Evolutionary conservation across 2,329 filamentous ascomycete genomes (phyloP), one percentile per base, ranked within the genome.

Genomic region (Lasiodiplodia sp.): DNA sequence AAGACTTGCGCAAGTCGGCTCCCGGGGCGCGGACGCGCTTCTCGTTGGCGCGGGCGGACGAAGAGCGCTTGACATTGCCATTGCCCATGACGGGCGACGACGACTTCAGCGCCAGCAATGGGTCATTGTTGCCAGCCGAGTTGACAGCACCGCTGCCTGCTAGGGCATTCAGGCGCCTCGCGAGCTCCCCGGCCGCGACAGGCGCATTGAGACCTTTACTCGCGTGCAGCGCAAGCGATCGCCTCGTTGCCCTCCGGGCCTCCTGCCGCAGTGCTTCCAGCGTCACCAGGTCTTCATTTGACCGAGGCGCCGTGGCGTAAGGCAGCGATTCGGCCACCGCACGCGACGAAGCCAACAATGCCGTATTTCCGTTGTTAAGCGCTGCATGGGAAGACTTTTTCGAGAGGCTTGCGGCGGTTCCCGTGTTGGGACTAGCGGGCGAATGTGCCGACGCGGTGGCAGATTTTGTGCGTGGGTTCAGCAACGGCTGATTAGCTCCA

Each of bases 211-310:
- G 56, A 7, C 37, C 12, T 14, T 34, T 14, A 5, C 12, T 21
- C 2, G 25, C 47, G 16, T 38, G n/a, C n/a, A 38, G 31, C 14
- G 44, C 44, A 4, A 37, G 16, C 28, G 44, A 37, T 12, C 60
- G 18, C 21, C 47, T 21, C 31, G 34, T 28, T 8, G 60, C 60
- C 16, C 58, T 44, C 11, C 60, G n/a, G 25, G 60, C 47, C 28
- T 64, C 58, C 16, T 44, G 58, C 16, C 58, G 25, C 40, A 49
- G 40, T 12, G 40, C 40, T 28, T 63, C 58, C 38, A 60, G 57
- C 38, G 57, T 23, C 23, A 11, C 37, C 21, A 37, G 40, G 56
- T 58, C 34, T 16, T 37, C 58, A 12, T 40, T 10, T 14, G 38
- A 16, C 58, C 31, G 58, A n/a, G 38, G 12, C 25, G 14, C n/a